Evolutionary conservation across 106 monocot species (phyloP), one percentile per base, ranked within the genome.

Genomic region (Platanthera guangdongensis): DNA sequence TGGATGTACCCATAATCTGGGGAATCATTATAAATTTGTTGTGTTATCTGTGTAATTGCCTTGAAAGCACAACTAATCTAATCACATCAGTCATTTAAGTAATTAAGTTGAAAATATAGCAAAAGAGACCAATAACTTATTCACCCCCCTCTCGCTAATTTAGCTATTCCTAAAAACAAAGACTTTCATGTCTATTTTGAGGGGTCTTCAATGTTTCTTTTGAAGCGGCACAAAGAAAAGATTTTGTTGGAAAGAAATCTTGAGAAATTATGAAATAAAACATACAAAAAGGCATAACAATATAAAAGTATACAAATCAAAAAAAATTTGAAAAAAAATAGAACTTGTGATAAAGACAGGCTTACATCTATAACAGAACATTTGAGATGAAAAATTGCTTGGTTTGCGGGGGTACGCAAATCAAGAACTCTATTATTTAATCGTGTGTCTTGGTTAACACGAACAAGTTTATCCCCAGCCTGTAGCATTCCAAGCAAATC

Each of bases 401-500:
- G 84, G 50, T 92, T 95, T 64, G 95, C 84, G 53, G 92, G 90
- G 53, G 95, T 95, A 7, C 92, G 92, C 47, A 95, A 78, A 64
- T 95, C 95, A 54, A 92, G 84, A 46, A 85, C 84, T 73, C 95
- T 84, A 75, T 87, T 57, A 72, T 95, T 92, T 60, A 95, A 74
- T 16, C 92, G 90, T 25, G 95, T 95, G 75, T 95, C 92, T 52
- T 92, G 95, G 48, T 85, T 87, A 53, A 95, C 92, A 71, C 92
- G 92, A 65, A 90, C 92, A 75, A 92, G 90, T 76, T 88, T 78
- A 55, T 92, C 89, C 76, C 92, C 95, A 11, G 68, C 62, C 92
- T 95, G 86, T 68, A 50, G 8, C 16, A 71, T 62, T 19, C 14
- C 0, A 69, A 64, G 22, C 67, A 30, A 7, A n/a, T 51, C 30